phyloP scores from a whole-genome alignment of 1,284 basidiomycete species.

The Apiotrichum mycotoxinovorans region DNA sequence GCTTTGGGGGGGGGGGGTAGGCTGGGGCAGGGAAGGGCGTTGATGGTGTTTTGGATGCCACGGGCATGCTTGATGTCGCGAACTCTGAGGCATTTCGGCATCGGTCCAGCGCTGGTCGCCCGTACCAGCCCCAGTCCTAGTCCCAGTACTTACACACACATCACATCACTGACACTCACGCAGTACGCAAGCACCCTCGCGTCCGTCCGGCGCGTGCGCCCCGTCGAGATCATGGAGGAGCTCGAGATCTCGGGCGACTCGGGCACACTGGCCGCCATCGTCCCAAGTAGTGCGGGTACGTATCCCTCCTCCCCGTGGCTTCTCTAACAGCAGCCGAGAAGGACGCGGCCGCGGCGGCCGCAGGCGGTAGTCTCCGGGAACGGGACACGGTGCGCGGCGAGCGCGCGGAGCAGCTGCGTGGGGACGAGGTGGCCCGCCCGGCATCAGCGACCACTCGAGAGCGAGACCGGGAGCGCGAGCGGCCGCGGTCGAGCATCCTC shows the following conservation, averaged over 20 bases:
- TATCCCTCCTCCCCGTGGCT: neutral
- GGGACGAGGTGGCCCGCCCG: neutral
- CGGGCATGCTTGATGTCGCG: no score
- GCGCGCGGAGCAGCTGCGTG: neutral
- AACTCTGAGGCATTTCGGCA: no score
- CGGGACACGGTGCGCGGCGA: neutral
- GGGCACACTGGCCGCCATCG: neutral
- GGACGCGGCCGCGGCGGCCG: no score
- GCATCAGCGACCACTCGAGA: neutral
- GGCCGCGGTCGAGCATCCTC: neutral
- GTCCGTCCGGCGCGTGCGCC: conserved; percentile 39
- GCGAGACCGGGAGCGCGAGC: conserved; percentile 1
- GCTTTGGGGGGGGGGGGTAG: no score
- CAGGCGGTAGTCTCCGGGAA: neutral
- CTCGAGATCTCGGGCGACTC: conserved; percentile 39
- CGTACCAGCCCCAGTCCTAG: no score
- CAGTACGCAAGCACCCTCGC: conserved; percentile 42
- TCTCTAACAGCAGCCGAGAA: neutral
- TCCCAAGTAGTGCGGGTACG: no score
- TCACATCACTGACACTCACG: neutral
- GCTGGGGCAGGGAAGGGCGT: no score
- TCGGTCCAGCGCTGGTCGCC: no score
- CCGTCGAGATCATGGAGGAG: conserved; percentile 43
- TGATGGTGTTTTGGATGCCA: no score
- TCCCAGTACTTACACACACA: neutral